Conservation (phyloP, 768 basidiomycete genomes). For the Gymnopilus dilepis region DNA sequence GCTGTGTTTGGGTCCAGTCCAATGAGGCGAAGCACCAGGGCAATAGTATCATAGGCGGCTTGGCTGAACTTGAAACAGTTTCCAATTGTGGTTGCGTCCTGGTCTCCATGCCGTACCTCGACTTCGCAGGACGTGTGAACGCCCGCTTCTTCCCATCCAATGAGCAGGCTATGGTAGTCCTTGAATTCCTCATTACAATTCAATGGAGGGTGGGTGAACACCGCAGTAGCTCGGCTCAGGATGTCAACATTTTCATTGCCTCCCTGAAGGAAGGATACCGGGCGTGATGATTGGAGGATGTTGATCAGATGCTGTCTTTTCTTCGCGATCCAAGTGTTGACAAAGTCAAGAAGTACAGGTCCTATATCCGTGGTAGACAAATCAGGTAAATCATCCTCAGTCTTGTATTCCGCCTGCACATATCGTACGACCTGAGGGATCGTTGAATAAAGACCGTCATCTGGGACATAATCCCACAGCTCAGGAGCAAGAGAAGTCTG, state of each 20-base stretch:
- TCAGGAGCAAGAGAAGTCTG: background rate
- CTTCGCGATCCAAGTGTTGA: background rate
- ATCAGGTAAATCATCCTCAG: background rate
- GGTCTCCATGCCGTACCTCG: background rate
- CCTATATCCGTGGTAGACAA: background rate
- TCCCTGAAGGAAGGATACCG: background rate
- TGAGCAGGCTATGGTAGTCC: background rate
- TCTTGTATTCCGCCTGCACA: background rate
- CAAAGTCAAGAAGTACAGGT: background rate
- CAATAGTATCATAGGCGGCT: background rate
- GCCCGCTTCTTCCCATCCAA: conserved; percentile 5
- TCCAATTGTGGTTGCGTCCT: background rate
- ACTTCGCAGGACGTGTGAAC: background rate
- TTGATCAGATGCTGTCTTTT: background rate
- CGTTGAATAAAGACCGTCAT: background rate
- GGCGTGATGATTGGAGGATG: background rate
- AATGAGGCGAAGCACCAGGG: background rate
- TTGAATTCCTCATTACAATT: background rate
- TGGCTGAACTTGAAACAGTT: background rate
- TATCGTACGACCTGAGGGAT: background rate
- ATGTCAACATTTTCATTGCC: background rate
- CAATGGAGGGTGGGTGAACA: background rate
- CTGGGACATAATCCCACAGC: background rate
- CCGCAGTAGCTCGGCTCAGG: background rate
- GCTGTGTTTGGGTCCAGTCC: background rate